Base-by-base conservation (phyloP, 768 basidiomycete species). In the Suillus americanus region DNA sequence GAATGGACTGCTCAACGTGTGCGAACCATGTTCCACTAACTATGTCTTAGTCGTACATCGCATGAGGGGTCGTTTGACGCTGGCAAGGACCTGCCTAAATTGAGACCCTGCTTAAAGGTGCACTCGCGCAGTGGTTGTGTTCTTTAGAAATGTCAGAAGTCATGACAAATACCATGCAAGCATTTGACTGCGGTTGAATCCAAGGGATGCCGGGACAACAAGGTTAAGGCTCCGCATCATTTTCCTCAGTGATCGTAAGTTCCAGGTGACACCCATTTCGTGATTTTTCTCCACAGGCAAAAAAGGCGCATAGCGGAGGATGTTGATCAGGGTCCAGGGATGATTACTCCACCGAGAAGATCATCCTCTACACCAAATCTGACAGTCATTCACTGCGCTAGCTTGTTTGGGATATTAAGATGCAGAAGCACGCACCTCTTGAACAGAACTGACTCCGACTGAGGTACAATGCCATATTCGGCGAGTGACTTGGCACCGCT, bases 251-350 rank as follows among this genome's bases (percentile, higher is more conserved):
- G 38, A 20, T 59, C 40, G 25, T 23, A 56, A 56, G 5, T 59
- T 59, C 25, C 38, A 28, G 25, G 38, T 59, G 57, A 59, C 40
- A 20, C 41, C 0, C 5, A 40, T 59, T 40, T 59, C 56, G 56
- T 28, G 38, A 59, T 59, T 25, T 18, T 30, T 59, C 40, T 40
- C 57, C 57, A 59, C 57, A 59, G 57, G 57, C 57, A 41, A 59
- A 59, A 59, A 59, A 18, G 23, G 38, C 56, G 25, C 56, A 40
- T 40, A 2, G 12, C 16, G 23, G 23, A 14, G 13, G 8, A 38
- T 57, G 56, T 40, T 59, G 57, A 41, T 59, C 57, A 40, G 35
- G 35, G 35, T 35, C 35, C 35, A 35, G 37, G 38, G 40, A 28
- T 59, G 56, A 40, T 59, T 38, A 10, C 5, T 59, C 25, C 40